These are phyloP conservation scores for Crucibulum laeve DNA, from an alignment of 768 basidiomycete species.

Conservation along the genomic window DNA sequence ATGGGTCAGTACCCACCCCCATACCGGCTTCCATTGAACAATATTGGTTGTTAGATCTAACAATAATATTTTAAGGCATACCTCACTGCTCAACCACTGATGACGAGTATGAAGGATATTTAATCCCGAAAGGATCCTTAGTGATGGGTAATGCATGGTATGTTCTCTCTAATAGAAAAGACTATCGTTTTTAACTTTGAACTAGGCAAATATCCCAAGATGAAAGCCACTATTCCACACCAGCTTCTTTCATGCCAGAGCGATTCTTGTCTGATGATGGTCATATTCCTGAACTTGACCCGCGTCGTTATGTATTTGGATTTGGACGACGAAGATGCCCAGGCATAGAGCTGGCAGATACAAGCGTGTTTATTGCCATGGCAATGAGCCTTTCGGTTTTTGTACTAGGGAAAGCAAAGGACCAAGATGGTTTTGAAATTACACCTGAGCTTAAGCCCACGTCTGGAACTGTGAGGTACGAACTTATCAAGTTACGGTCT, in stretches of 20 bases:
- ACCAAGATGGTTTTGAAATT: neutral
- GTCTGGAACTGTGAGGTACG: too few relatives aligned
- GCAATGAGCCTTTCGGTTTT: neutral
- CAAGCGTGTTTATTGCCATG: neutral
- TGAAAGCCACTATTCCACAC: neutral
- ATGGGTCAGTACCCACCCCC: too few relatives aligned
- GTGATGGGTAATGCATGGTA: neutral
- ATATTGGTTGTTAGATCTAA: too few relatives aligned
- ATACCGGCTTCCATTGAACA: too few relatives aligned
- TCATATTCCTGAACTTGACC: neutral
- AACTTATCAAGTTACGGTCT: too few relatives aligned
- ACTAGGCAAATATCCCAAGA: neutral
- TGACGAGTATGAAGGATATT: neutral
- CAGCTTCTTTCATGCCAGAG: neutral
- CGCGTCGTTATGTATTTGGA: neutral
- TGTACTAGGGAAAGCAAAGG: neutral
- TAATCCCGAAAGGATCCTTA: neutral
- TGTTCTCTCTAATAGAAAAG: neutral
- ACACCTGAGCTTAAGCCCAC: too few relatives aligned
- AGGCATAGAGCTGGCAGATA: neutral
- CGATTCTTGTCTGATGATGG: neutral
- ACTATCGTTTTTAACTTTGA: neutral
- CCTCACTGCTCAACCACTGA: neutral
- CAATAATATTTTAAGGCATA: neutral
- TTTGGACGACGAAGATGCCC: neutral